These are phyloP conservation scores for Piloderma croceum DNA, from an alignment of 768 basidiomycete genomes.

Conservation along the genomic window DNA sequence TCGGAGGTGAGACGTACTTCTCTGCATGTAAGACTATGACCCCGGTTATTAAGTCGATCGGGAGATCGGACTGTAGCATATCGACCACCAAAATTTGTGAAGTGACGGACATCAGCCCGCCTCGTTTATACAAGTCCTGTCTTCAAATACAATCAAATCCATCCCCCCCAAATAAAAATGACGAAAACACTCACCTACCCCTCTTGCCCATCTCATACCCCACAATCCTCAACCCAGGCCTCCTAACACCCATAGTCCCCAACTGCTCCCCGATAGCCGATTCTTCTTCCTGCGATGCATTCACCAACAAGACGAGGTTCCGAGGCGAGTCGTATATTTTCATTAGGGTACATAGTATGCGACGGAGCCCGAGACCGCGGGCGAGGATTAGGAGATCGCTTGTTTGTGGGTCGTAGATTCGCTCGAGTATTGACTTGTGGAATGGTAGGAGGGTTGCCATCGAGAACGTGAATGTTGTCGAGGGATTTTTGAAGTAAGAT, in stretches of 20 bases:
- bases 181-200: conserved; percentile 65
- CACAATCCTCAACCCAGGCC: conserved; percentile 78
- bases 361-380: conserved; percentile 83
- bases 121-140: conserved; percentile 79
- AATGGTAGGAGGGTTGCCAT: conserved; percentile 62
- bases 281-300: conserved; percentile 83
- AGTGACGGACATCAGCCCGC: conserved; percentile 88
- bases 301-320: conserved; percentile 79
- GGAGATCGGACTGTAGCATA: conserved; percentile 83
- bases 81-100: conserved; percentile 94
- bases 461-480: too few relatives aligned
- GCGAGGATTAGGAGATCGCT: conserved; percentile 76
- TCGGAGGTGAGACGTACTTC: conserved; percentile 42
- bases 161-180: not conserved
- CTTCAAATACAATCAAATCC: conserved; percentile 40
- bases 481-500: too few relatives aligned
- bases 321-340: conserved; percentile 88
- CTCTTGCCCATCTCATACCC: conserved; percentile 75
- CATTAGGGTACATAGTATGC: conserved; percentile 79
- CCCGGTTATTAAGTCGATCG: conserved; percentile 81
- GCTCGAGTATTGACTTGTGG: conserved; percentile 61
- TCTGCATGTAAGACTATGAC: conserved; percentile 89
- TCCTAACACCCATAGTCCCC: conserved; percentile 83
- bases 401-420: conserved; percentile 67
- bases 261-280: conserved; percentile 88